These are phyloP conservation scores for Epichloe elymi DNA, from an alignment of 2,329 filamentous ascomycete genomes.

Conservation along the genomic window DNA sequence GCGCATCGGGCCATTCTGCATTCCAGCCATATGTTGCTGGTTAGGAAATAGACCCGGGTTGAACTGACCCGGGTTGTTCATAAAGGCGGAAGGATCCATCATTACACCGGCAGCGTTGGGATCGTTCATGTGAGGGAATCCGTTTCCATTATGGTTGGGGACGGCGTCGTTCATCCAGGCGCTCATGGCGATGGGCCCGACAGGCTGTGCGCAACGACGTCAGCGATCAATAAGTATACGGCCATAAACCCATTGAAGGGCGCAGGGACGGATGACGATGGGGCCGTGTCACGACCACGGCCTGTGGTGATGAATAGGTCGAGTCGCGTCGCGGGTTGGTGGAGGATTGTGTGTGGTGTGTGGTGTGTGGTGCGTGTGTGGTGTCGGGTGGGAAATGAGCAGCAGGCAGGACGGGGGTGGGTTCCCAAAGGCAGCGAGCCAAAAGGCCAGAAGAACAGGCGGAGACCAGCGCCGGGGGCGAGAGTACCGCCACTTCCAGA, in stretches of 20 bases:
- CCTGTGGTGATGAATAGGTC: constrained; percentile 23
- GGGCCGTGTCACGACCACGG: constrained; percentile 32
- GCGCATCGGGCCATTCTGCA: constrained; percentile 76
- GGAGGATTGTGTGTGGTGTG: constrained; percentile 18
- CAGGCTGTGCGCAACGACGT: constrained; percentile 31
- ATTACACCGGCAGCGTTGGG: constrained; percentile 42
- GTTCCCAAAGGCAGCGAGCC: background rate
- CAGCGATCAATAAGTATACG: constrained; percentile 28
- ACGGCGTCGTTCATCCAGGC: constrained; percentile 61
- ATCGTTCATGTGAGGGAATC: constrained; percentile 52
- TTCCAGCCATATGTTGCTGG: constrained; percentile 40
- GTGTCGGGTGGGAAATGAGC: constrained; percentile 19
- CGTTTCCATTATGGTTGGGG: constrained; percentile 58
- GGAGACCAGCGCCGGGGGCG: background rate
- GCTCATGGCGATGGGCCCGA: constrained; percentile 47
- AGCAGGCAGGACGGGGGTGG: constrained; percentile 6
- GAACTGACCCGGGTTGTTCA: constrained; percentile 47
- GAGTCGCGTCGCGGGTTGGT: constrained; percentile 30
- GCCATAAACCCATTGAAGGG: constrained; percentile 27
- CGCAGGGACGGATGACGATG: constrained; percentile 28
- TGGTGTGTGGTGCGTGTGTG: constrained; percentile 12
- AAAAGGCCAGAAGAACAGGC: constrained; percentile 1
- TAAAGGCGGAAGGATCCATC: constrained; percentile 53
- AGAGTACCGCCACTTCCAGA: background rate
- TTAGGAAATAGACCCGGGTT: constrained; percentile 46